phyloP scores from a whole-genome alignment of 495 filamentous ascomycete genomes.

The Cudoniella acicularis region DNA sequence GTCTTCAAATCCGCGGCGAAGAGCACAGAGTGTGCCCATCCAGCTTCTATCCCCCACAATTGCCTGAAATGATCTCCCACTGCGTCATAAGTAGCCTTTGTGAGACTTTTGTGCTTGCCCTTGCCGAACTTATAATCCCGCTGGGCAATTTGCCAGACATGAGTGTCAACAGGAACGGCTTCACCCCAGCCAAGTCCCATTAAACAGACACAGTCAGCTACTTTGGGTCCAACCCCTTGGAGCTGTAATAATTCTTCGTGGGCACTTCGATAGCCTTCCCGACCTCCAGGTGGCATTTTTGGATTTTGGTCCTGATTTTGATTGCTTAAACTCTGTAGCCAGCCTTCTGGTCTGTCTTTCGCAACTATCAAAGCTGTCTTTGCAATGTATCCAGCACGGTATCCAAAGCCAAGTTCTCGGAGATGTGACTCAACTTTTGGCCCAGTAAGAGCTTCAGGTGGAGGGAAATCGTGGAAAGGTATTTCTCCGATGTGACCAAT shows the following conservation, averaged over 20 bases:
- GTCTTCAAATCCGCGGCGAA: conserved; percentile 91
- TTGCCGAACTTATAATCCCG: conserved; percentile 92
- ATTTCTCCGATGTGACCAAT: conserved; percentile 66
- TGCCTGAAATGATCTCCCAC: conserved; percentile 85
- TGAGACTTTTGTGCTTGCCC: conserved; percentile 78
- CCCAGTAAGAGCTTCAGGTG: conserved; percentile 63
- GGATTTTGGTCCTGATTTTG: conserved; percentile 38
- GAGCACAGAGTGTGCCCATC: conserved; percentile 95
- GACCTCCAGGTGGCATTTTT: conserved; percentile 55
- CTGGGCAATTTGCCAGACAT: conserved; percentile 98
- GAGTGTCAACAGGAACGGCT: conserved; percentile 92
- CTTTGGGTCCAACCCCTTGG: conserved; percentile 91
- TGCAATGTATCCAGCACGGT: conserved; percentile 87
- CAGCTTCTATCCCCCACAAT: conserved; percentile 90
- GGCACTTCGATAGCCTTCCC: conserved; percentile 62
- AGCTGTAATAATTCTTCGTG: conserved; percentile 76
- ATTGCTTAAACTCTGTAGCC: conserved; percentile 74
- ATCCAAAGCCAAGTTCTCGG: conserved; percentile 85
- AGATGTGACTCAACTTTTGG: conserved; percentile 72
- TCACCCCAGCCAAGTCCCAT: conserved; percentile 99
- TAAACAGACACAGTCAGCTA: conserved; percentile 92
- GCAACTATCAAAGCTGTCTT: conserved; percentile 76
- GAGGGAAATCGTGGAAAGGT: conserved; percentile 84
- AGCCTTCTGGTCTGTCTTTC: conserved; percentile 59
- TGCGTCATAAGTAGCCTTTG: conserved; percentile 82